A percentile compares a stretch with the other conserved stretches of the same genome.
These are phyloP conservation scores for Macadamia tetraphylla DNA, from an alignment of 164 flowering plant genomes.

Conservation along the genomic window DNA sequence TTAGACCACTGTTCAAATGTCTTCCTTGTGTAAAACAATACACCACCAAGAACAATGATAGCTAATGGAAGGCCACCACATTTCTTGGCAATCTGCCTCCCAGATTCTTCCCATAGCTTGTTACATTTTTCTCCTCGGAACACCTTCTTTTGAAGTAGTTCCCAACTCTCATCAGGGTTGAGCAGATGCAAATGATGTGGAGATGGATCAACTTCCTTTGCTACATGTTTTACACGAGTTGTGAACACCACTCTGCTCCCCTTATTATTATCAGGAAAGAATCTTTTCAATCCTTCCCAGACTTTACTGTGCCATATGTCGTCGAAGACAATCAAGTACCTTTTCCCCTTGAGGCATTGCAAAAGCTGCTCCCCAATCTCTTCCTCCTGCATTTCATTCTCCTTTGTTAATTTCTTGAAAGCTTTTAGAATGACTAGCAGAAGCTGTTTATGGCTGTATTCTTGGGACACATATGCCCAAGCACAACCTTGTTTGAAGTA, in stretches of 20 bases:
- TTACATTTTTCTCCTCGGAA: background rate
- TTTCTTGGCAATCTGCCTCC: background rate
- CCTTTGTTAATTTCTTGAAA: background rate
- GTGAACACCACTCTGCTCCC: slow-evolving; percentile 16
- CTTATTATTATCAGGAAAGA: too few species aligned
- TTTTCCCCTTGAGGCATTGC: background rate
- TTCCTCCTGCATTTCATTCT: background rate
- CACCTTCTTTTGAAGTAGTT: slow-evolving; percentile 2
- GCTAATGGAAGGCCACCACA: slow-evolving; percentile 18
- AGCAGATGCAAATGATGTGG: background rate
- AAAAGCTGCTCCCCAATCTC: background rate
- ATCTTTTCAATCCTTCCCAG: slow-evolving; percentile 10
- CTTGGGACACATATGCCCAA: slow-evolving; percentile 16
- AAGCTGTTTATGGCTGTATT: background rate
- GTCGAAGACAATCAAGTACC: too few species aligned
- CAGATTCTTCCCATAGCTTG: background rate
- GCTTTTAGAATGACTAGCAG: slow-evolving; percentile 2
- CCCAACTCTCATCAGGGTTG: slow-evolving; percentile 2
- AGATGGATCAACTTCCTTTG: background rate
- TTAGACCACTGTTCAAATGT: background rate
- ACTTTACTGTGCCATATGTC: too few species aligned
- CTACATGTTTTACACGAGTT: background rate
- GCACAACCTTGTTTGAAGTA: slow-evolving; percentile 3
- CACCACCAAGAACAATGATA: slow-evolving; percentile 4
- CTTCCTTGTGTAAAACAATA: background rate